These are phyloP conservation scores for Erythrobasidium hasegawianum DNA, from an alignment of 1,284 basidiomycete species.

Conservation along the genomic window DNA sequence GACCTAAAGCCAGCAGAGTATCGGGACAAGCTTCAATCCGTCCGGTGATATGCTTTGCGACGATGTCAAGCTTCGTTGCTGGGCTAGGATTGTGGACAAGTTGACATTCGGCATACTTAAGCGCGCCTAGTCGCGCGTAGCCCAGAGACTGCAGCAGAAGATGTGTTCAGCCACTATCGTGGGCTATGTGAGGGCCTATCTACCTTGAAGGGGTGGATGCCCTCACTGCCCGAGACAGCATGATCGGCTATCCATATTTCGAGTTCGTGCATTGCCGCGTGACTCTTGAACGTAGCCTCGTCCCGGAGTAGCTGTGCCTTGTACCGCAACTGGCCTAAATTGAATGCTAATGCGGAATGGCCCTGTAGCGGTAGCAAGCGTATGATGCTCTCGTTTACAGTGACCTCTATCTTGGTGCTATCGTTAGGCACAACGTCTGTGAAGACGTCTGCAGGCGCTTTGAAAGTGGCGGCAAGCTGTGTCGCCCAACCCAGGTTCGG, in stretches of 20 bases:
- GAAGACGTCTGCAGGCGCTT: conserved; percentile 70
- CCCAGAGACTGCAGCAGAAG: conserved; percentile 1
- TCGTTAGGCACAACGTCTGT: conserved; percentile 90
- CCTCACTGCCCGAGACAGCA: conserved; percentile 53
- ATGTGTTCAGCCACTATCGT: not conserved
- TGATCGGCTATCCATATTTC: conserved; percentile 78
- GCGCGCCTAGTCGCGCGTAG: conserved; percentile 3
- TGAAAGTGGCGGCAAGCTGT: conserved; percentile 65
- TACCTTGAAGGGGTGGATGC: conserved; percentile 1
- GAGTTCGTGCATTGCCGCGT: conserved; percentile 56
- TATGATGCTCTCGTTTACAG: conserved; percentile 66
- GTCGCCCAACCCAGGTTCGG: conserved; percentile 63
- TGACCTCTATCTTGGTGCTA: conserved; percentile 65
- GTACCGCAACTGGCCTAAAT: conserved; percentile 64
- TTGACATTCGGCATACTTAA: not conserved
- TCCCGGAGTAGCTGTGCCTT: conserved; percentile 68
- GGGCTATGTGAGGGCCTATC: not conserved
- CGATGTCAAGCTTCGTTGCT: too few species aligned
- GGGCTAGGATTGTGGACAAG: too few species aligned
- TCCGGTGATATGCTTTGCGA: too few species aligned
- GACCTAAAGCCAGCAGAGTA: not conserved
- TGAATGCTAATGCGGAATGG: conserved; percentile 63
- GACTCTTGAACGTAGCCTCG: conserved; percentile 56
- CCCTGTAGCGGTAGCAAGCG: conserved; percentile 60
- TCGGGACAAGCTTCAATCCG: not conserved